Conservation (phyloP, 169 alveolate species). For the Cryptosporidium muris region DNA sequence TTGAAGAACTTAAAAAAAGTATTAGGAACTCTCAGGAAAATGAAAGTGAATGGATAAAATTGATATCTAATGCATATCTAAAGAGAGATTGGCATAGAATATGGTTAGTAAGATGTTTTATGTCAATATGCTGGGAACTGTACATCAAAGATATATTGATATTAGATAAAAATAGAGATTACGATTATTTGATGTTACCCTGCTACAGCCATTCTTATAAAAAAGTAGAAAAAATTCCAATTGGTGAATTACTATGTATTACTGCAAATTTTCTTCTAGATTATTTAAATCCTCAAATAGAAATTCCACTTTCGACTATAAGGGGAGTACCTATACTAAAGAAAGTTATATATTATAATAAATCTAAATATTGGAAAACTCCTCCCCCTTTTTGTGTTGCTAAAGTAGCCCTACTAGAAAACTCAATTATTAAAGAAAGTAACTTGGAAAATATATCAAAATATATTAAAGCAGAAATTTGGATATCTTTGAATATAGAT, state of each 20-base stretch:
- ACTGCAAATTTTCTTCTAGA: not conserved
- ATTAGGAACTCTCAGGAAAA: not conserved
- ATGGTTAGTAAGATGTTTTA: constrained; percentile 56
- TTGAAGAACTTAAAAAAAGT: constrained; percentile 14
- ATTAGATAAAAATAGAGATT: not conserved
- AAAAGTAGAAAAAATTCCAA: constrained; percentile 17
- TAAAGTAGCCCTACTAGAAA: constrained; percentile 6
- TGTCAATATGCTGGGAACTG: constrained; percentile 46
- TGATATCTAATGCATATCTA: constrained; percentile 6
- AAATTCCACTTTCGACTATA: constrained; percentile 53
- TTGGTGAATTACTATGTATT: constrained; percentile 59
- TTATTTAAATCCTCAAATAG: not conserved
- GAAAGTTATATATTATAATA: constrained; percentile 10
- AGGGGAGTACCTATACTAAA: constrained; percentile 26
- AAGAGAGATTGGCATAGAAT: constrained; percentile 63
- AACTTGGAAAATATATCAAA: not conserved
- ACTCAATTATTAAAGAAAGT: not conserved
- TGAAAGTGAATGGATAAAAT: not conserved
- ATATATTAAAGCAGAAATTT: constrained; percentile 2
- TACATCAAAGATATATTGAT: constrained; percentile 29
- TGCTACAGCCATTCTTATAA: constrained; percentile 20
- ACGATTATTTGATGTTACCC: constrained; percentile 13
- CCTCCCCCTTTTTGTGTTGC: constrained; percentile 66
- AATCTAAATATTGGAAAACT: constrained; percentile 23
- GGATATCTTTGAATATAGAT: constrained; percentile 27